phyloP scores from a whole-genome alignment of 176 grass and related monocot genomes.

The Urochloa ruziziensis region DNA sequence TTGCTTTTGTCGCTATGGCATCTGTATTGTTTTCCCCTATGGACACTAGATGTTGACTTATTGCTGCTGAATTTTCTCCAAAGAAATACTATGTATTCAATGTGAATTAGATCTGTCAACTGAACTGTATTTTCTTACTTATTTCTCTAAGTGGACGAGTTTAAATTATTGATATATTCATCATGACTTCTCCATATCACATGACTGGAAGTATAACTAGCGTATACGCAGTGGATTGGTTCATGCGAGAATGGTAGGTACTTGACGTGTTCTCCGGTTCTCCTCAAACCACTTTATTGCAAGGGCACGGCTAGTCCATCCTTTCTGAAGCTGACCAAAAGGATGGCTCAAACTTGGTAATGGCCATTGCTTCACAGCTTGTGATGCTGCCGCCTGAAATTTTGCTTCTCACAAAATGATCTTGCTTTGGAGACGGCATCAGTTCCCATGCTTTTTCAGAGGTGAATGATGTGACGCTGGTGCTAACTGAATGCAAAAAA shows the following conservation, averaged over 20 bases:
- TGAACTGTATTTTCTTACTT: background rate
- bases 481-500: background rate
- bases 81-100: background rate
- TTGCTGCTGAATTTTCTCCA: conserved; percentile 16
- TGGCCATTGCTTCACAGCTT: conserved; percentile 9
- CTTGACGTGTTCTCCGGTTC: conserved; percentile 34
- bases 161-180: background rate
- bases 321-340: conserved; percentile 15
- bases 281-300: background rate
- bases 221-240: background rate
- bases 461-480: background rate
- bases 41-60: background rate
- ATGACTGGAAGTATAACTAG: background rate
- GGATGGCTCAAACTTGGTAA: background rate
- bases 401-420: conserved; percentile 18
- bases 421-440: conserved; percentile 21
- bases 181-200: background rate
- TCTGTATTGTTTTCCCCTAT: background rate
- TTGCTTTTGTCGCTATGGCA: background rate
- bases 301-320: background rate
- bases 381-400: background rate
- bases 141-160: background rate
- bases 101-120: background rate
- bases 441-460: background rate
- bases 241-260: background rate